Evolutionary conservation across 441 rosid genomes (phyloP).

Genomic region (Flueggea neowawraea): DNA sequence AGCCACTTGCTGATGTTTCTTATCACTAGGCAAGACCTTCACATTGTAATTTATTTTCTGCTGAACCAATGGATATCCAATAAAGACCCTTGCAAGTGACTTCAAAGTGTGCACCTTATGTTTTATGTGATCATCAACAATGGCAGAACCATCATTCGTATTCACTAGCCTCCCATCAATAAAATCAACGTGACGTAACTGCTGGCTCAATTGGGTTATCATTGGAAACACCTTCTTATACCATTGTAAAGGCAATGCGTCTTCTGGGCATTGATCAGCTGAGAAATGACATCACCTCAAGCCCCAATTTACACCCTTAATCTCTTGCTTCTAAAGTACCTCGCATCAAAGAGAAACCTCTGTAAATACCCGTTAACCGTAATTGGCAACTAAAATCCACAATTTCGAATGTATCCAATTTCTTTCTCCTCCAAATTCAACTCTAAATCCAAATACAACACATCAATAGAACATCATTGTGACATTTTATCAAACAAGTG

Average conservation of each 20-base stretch:
- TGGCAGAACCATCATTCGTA: slow-evolving; percentile 37
- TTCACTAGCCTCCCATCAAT: slow-evolving; percentile 61
- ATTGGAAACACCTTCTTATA: slow-evolving; percentile 44
- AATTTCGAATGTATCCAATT: no score
- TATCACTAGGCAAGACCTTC: slow-evolving; percentile 11
- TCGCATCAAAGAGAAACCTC: slow-evolving; percentile 17
- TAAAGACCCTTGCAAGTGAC: slow-evolving; percentile 58
- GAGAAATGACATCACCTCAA: no score
- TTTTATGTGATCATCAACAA: slow-evolving; percentile 34
- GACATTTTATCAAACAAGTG: slow-evolving; percentile 26
- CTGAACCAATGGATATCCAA: slow-evolving; percentile 68
- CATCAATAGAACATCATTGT: slow-evolving; percentile 4
- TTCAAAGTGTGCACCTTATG: slow-evolving; percentile 55
- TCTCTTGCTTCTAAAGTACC: no score
- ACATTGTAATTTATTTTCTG: slow-evolving; percentile 27
- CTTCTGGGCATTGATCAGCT: no score
- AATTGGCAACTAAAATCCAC: neutral
- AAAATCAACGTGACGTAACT: slow-evolving; percentile 44
- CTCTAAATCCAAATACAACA: neutral
- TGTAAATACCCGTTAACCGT: slow-evolving; percentile 23
- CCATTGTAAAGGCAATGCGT: slow-evolving; percentile 47
- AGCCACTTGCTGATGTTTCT: slow-evolving; percentile 17
- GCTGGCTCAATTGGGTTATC: slow-evolving; percentile 38
- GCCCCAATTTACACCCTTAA: no score
- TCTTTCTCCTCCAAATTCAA: neutral